phyloP scores from a whole-genome alignment of 2,329 filamentous ascomycete species.

The Phyllosticta capitalensis region DNA sequence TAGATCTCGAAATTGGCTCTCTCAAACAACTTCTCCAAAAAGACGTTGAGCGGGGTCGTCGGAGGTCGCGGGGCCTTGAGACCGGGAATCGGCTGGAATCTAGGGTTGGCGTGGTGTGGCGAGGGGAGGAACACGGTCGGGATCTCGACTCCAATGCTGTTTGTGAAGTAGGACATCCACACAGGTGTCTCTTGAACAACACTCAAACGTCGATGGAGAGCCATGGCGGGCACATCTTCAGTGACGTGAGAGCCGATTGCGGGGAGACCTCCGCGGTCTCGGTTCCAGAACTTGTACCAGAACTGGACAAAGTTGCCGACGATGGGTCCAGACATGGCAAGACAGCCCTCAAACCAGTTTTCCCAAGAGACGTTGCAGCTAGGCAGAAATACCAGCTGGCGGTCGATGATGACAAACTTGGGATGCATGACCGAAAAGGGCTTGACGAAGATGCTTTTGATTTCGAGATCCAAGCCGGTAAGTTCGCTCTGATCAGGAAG shows the following conservation, averaged over 20 bases:
- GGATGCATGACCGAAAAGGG: constrained; percentile 84
- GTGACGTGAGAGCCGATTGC: not conserved
- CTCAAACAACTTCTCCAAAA: constrained; percentile 51
- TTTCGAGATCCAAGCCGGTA: constrained; percentile 54
- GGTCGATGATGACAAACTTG: constrained; percentile 70
- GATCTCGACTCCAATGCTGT: constrained; percentile 16
- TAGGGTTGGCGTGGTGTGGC: constrained; percentile 59
- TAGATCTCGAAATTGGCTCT: constrained; percentile 52
- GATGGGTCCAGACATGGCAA: constrained; percentile 55
- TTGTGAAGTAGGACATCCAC: constrained; percentile 1
- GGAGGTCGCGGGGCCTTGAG: constrained; percentile 34
- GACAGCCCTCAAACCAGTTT: constrained; percentile 72
- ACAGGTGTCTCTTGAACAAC: constrained; percentile 5
- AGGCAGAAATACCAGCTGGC: constrained; percentile 56
- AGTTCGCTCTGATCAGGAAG: constrained; percentile 49
- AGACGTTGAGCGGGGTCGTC: constrained; percentile 61
- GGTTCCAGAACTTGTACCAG: constrained; percentile 59
- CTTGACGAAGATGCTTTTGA: constrained; percentile 70
- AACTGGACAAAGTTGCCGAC: constrained; percentile 56
- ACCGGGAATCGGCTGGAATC: constrained; percentile 52
- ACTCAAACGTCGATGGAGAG: constrained; percentile 1
- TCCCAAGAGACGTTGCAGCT: constrained; percentile 85
- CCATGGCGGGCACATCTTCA: not conserved
- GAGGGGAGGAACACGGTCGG: constrained; percentile 63
- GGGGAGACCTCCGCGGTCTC: constrained; percentile 3